Evolutionary conservation across 805 yeast species (phyloP).

Genomic region (Metschnikowia aberdeeniae): DNA sequence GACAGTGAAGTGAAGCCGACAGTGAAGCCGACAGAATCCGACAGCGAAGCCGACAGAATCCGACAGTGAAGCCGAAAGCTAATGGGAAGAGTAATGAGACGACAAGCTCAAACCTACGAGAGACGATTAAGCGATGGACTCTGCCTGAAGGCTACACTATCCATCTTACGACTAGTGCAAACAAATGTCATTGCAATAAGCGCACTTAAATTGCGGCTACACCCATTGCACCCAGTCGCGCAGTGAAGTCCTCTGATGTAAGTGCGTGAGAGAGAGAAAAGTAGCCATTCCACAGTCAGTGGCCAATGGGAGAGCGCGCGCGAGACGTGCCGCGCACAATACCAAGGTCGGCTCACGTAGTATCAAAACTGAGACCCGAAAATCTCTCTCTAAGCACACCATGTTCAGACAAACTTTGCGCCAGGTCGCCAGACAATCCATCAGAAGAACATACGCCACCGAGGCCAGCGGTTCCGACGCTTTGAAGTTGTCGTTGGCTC

Average conservation of each 20-base stretch:
- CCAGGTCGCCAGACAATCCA: constrained; percentile 56
- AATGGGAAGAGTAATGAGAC: too few species aligned
- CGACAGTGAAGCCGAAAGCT: too few species aligned
- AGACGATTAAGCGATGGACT: too few species aligned
- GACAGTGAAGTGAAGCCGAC: too few species aligned
- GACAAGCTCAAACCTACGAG: too few species aligned
- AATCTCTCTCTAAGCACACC: constrained; percentile 3
- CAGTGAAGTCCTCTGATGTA: not conserved
- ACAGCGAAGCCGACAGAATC: too few species aligned
- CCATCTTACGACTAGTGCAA: too few species aligned
- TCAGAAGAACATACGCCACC: constrained; percentile 88
- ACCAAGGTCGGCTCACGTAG: constrained; percentile 11
- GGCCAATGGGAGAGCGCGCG: constrained; percentile 32
- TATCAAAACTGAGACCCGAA: constrained; percentile 4
- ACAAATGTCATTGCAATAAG: too few species aligned
- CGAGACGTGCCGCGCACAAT: constrained; percentile 17
- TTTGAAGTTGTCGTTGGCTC: constrained; percentile 82
- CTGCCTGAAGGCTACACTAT: too few species aligned
- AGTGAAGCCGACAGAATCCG: too few species aligned
- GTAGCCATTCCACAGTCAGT: not conserved
- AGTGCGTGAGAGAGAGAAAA: too few species aligned
- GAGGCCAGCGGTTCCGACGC: constrained; percentile 60
- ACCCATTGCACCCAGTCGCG: constrained; percentile 3
- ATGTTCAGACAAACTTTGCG: constrained; percentile 66
- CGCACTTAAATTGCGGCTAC: too few species aligned